Evolutionary conservation across 371 early-diverging fungal species (phyloP), one percentile per base, ranked within the genome.

Genomic region (Apophysomyces ossiformis): DNA sequence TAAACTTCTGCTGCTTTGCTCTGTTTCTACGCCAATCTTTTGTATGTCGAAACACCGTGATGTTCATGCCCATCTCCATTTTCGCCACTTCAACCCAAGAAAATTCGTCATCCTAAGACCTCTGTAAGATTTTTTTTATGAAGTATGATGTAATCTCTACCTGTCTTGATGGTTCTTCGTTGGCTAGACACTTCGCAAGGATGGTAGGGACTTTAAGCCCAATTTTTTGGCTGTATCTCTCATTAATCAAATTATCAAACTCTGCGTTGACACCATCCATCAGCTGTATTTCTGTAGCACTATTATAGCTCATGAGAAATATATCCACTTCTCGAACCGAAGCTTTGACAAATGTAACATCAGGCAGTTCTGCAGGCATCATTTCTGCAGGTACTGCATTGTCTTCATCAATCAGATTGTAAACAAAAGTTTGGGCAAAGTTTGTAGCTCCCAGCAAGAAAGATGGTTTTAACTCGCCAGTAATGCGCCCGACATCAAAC

Each of bases 71-170:
- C 4, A 84, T 77, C 32, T 87, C 83, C 5, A 85, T 64, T 37
- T 77, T 85, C 0, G 92, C 90, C 0, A 92, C 89, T 68, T 94
- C 93, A 0, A 88, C 87, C 92, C 92, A 93, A 2, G 89, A 83
- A 57, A 82, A 80, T 26, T 78, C 67, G 15, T 44, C 32, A 47
- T 64, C 64, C 44, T 72, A 68, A 13, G 71, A 72, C 12, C 4
- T 8, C 6, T 54, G 9, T 57, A 35, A 43, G 21, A 41, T 60
- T 16, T 18, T 37, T 37, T 38, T 58, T 21, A 15, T 37, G 37
- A 37, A 21, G 21, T 36, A 21, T 9, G 13, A 26, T 26, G 21
- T 11, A 9, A 61, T 43, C 18, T 58, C 50, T 59, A 38, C 60
- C 60, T 59, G 58, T 47, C 39, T 44, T 35, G 35, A 41, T 36